A percentile compares a stretch with the other conserved stretches of the same genome.
Evolutionary conservation across 495 filamentous ascomycete genomes (phyloP).

Genomic region (Hypoxylon trugodes): DNA sequence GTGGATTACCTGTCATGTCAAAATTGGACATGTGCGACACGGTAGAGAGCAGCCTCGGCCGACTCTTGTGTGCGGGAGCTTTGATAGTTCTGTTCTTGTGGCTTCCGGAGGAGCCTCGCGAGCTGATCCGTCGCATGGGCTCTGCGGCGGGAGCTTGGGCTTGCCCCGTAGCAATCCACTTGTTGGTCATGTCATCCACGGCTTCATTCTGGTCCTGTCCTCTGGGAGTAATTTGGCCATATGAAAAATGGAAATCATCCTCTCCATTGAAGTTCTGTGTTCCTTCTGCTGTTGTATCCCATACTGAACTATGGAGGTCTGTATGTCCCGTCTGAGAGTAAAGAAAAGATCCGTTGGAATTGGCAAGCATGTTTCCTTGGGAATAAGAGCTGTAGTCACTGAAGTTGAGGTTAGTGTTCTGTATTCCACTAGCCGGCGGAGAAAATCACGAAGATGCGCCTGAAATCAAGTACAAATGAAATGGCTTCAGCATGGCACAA

Average conservation of each 20-base stretch:
- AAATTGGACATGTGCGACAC: conserved; percentile 57
- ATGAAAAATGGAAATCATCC: conserved; percentile 58
- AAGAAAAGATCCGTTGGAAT: conserved; percentile 60
- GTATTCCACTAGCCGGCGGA: conserved; percentile 48
- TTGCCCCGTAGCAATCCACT: conserved; percentile 51
- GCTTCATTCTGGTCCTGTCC: conserved; percentile 55
- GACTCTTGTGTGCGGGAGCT: conserved; percentile 54
- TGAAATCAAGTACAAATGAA: conserved; percentile 46
- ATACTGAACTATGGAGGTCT: conserved; percentile 58
- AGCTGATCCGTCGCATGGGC: conserved; percentile 58
- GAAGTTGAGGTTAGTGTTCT: conserved; percentile 60
- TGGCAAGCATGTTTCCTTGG: conserved; percentile 57
- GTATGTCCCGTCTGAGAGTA: conserved; percentile 62
- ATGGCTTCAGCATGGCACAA: conserved; percentile 53
- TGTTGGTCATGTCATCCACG: conserved; percentile 55
- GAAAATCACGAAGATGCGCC: conserved; percentile 42
- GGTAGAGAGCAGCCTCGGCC: conserved; percentile 54
- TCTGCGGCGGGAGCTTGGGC: conserved; percentile 48
- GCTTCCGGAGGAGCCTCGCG: conserved; percentile 57
- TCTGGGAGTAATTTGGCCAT: conserved; percentile 60
- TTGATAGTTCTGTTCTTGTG: conserved; percentile 58
- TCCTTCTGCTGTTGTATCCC: conserved; percentile 61
- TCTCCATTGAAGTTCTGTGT: conserved; percentile 63
- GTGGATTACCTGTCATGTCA: conserved; percentile 59
- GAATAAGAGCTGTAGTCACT: conserved; percentile 61